A percentile compares a stretch with the other conserved stretches of the same genome.
phyloP scores from a whole-genome alignment of 1,284 basidiomycete genomes.

The Volvariella surrecta region DNA sequence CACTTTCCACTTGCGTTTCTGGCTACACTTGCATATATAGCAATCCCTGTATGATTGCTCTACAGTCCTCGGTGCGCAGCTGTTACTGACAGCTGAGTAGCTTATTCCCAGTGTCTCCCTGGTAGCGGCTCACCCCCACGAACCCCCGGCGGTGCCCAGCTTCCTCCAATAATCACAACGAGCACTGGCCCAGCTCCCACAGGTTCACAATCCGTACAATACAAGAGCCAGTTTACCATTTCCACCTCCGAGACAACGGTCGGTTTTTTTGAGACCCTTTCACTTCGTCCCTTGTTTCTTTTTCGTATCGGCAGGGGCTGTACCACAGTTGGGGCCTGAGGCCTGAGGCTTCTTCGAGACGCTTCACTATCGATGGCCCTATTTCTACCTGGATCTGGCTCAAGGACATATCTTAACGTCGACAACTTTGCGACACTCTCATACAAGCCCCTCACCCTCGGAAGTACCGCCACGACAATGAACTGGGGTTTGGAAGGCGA shows the following conservation, averaged over 20 bases:
- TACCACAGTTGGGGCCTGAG: slow-evolving; percentile 42
- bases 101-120: slow-evolving; percentile 44
- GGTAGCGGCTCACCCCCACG: slow-evolving; percentile 17
- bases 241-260: slow-evolving; percentile 48
- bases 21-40: slow-evolving; percentile 35
- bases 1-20: slow-evolving; percentile 35
- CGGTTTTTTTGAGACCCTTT: slow-evolving; percentile 9
- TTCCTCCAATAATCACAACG: slow-evolving; percentile 12
- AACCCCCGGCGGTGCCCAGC: slow-evolving; percentile 14
- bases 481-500: slow-evolving; percentile 53
- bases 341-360: slow-evolving; percentile 40
- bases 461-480: slow-evolving; percentile 37
- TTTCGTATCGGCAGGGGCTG: slow-evolving; percentile 16
- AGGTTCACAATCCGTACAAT: slow-evolving; percentile 48
- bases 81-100: slow-evolving; percentile 16
- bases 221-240: slow-evolving; percentile 45
- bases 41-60: slow-evolving; percentile 29
- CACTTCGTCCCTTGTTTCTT: background rate
- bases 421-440: slow-evolving; percentile 33
- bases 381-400: slow-evolving; percentile 35
- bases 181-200: slow-evolving; percentile 32
- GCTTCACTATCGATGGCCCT: slow-evolving; percentile 40
- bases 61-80: background rate
- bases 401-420: slow-evolving; percentile 40
- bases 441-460: slow-evolving; percentile 41